phyloP scores from a whole-genome alignment of 352 stramenopile genomes.

The Phytophthora pinifolia region DNA sequence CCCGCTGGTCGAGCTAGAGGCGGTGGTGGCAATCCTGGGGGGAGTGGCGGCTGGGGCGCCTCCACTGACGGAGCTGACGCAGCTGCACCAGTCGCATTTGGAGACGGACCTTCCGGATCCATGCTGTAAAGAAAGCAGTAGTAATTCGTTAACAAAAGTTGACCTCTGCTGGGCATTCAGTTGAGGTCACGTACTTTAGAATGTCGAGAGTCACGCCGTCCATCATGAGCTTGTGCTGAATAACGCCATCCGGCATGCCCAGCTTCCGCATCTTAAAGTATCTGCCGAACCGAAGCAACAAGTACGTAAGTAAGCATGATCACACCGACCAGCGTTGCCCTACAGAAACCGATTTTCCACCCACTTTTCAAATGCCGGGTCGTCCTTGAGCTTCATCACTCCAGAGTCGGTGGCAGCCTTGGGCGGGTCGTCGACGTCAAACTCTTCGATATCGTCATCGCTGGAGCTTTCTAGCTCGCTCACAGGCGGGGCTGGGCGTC shows the following conservation, averaged over 20 bases:
- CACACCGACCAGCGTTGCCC: background rate
- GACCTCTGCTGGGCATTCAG: background rate
- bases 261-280: constrained; percentile 89
- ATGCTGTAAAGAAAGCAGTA: constrained; percentile 43
- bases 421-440: constrained; percentile 35
- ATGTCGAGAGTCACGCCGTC: constrained; percentile 74
- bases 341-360: background rate
- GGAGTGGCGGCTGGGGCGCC: constrained; percentile 31
- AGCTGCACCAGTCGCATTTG: constrained; percentile 43
- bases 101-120: constrained; percentile 77
- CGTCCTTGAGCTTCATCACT: constrained; percentile 81
- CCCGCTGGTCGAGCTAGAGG: constrained; percentile 29
- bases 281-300: constrained; percentile 28
- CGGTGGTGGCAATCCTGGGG: constrained; percentile 28
- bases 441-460: constrained; percentile 54
- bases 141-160: background rate
- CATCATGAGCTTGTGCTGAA: constrained; percentile 83
- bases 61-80: constrained; percentile 8
- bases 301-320: constrained; percentile 1
- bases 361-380: constrained; percentile 75
- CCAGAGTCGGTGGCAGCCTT: constrained; percentile 18
- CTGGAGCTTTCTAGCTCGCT: constrained; percentile 61
- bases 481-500: constrained; percentile 17
- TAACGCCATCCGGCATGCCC: constrained; percentile 73
- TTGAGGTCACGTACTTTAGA: constrained; percentile 46